These are phyloP conservation scores for Pseudogymnoascus sp. DNA, from an alignment of 2,329 filamentous ascomycete genomes.

Conservation along the genomic window DNA sequence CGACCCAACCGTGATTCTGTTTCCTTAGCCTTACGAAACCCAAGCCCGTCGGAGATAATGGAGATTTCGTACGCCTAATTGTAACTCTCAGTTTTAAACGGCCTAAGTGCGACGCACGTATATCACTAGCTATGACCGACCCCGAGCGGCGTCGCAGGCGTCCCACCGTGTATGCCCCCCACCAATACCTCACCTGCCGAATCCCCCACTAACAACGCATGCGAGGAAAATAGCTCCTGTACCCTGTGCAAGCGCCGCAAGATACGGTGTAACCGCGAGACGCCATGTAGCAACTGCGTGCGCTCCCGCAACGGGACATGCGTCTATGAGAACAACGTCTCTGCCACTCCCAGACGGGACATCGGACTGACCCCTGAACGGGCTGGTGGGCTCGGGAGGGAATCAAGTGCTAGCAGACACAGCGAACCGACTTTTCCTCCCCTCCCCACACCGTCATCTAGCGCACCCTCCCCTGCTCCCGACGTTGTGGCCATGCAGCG, in stretches of 20 bases:
- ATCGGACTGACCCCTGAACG: conserved; percentile 8
- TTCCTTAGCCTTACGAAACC: background rate
- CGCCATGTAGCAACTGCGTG: conserved; percentile 52
- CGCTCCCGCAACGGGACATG: conserved; percentile 46
- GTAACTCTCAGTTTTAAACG: background rate
- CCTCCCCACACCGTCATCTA: background rate
- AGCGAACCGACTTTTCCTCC: background rate
- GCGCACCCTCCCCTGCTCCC: conserved; percentile 12
- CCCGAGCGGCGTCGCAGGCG: conserved; percentile 32
- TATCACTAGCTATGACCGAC: conserved; percentile 20
- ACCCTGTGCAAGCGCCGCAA: conserved; percentile 51
- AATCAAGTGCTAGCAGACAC: conserved; percentile 5
- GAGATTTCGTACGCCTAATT: conserved; percentile 15
- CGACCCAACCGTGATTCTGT: background rate
- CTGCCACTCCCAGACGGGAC: conserved; percentile 15
- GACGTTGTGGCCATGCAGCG: conserved; percentile 33
- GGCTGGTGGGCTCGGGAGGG: background rate
- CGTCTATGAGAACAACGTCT: conserved; percentile 34
- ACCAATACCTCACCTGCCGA: background rate
- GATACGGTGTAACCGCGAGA: conserved; percentile 50
- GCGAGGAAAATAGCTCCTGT: conserved; percentile 40
- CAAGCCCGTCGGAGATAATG: conserved; percentile 1
- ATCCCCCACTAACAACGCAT: conserved; percentile 11
- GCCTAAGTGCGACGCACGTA: background rate
- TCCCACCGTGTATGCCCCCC: conserved; percentile 33